phyloP scores from a whole-genome alignment of 2,329 filamentous ascomycete genomes.

The Didymella segeticola region DNA sequence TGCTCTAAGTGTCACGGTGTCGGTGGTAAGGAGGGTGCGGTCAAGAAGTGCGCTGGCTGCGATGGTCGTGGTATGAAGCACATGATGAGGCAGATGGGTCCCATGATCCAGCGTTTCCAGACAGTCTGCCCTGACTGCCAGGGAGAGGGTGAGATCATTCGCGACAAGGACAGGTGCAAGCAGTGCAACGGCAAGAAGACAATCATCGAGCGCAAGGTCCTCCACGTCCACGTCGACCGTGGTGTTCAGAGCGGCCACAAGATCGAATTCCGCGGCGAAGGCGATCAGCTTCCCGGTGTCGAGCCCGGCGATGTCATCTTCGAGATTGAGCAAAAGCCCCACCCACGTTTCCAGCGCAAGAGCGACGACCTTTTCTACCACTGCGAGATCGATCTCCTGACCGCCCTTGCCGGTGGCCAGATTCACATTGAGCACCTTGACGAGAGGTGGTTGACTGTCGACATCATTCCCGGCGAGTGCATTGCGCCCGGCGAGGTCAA shows the following conservation, averaged over 20 bases:
- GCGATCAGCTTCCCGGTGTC: constrained; percentile 92
- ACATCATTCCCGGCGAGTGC: constrained; percentile 91
- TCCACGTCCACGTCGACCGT: constrained; percentile 96
- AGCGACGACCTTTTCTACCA: constrained; percentile 96
- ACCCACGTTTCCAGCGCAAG: constrained; percentile 91
- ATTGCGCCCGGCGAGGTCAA: constrained; percentile 91
- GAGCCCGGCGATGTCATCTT: constrained; percentile 96
- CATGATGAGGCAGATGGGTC: constrained; percentile 99
- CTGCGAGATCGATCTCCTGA: constrained; percentile 93
- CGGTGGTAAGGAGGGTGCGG: constrained; percentile 97
- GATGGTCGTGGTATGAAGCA: constrained; percentile 98
- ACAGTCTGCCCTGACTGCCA: constrained; percentile 98
- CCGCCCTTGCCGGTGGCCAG: constrained; percentile 87
- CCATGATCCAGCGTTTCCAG: constrained; percentile 99
- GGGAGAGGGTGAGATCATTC: constrained; percentile 95
- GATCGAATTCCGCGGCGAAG: constrained; percentile 96
- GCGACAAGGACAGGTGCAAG: constrained; percentile 98
- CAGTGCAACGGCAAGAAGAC: constrained; percentile 97
- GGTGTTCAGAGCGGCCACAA: constrained; percentile 94
- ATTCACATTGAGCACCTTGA: constrained; percentile 96
- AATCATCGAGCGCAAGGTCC: constrained; percentile 93
- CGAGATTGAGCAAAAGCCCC: constrained; percentile 99
- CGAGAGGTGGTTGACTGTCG: constrained; percentile 93
- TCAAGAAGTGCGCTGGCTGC: constrained; percentile 89
- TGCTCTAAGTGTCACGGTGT: constrained; percentile 93